Evolutionary conservation across 164 flowering plant species (phyloP).

Genomic region (Berberis thunbergii): DNA sequence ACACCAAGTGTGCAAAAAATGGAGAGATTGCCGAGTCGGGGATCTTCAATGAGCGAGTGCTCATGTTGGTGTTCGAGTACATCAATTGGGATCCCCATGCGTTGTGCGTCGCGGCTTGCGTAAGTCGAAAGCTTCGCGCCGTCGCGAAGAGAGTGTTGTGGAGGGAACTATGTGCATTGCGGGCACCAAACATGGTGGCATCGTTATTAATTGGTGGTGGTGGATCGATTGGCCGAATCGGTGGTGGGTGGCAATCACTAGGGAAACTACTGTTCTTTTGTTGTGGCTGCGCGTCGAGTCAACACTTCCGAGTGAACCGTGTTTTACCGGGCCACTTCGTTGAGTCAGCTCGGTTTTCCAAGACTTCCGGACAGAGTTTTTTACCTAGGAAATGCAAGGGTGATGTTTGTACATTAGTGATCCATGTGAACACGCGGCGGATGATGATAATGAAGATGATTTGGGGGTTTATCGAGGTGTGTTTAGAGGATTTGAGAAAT

Average conservation of each 20-base stretch:
- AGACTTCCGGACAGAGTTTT: conserved; percentile 86
- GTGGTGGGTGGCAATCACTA: conserved; percentile 68
- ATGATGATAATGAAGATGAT: conserved; percentile 34
- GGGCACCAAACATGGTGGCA: conserved; percentile 57
- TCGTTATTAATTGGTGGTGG: conserved; percentile 25
- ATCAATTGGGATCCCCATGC: conserved; percentile 60
- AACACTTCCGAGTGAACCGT: conserved; percentile 30
- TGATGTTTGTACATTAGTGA: conserved; percentile 72
- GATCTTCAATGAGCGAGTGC: conserved; percentile 50
- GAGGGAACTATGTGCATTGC: conserved; percentile 51
- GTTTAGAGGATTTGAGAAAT: conserved; percentile 48
- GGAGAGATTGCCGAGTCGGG: conserved; percentile 16
- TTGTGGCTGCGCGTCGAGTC: conserved; percentile 54
- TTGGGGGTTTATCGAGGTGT: conserved; percentile 77
- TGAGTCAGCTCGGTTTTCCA: conserved; percentile 57
- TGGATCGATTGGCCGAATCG: conserved; percentile 25
- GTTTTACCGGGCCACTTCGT: conserved; percentile 53
- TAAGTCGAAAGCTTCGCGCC: conserved; percentile 57
- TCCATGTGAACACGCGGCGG: conserved; percentile 75
- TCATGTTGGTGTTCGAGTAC: conserved; percentile 43
- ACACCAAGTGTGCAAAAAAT: background rate
- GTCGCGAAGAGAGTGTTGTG: conserved; percentile 64
- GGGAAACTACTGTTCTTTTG: conserved; percentile 79
- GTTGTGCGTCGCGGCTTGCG: conserved; percentile 49
- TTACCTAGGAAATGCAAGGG: conserved; percentile 39